Evolutionary conservation across 306 rosid species (phyloP).

Genomic region (Prunus persica): Prunus_persica_NCBIv2 NC_034010.1:17838501-17839000

Average conservation of each 20-base stretch:
- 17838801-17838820: constrained; percentile 18
- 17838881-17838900: constrained; percentile 26
- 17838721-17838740: constrained; percentile 27
- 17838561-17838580: constrained; percentile 72
- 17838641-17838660: constrained; percentile 17
- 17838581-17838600: constrained; percentile 73
- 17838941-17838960: constrained; percentile 35
- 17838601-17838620: constrained; percentile 75
- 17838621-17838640: constrained; percentile 92
- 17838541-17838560: constrained; percentile 79
- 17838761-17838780: constrained; percentile 39
- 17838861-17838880: constrained; percentile 23
- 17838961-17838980: constrained; percentile 44
- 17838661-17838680: background rate
- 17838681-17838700: background rate
- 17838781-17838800: constrained; percentile 45
- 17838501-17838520: background rate
- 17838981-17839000: constrained; percentile 30
- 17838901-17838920: constrained; percentile 44
- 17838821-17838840: constrained; percentile 19
- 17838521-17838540: constrained; percentile 4
- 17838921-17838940: constrained; percentile 27
- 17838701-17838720: background rate
- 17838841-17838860: constrained; percentile 38
- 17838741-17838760: constrained; percentile 29